A percentile compares a stretch with the other conserved stretches of the same genome.
Evolutionary conservation across 345 rosid species (phyloP).

Genomic region (Aethionema arabicum): DNA sequence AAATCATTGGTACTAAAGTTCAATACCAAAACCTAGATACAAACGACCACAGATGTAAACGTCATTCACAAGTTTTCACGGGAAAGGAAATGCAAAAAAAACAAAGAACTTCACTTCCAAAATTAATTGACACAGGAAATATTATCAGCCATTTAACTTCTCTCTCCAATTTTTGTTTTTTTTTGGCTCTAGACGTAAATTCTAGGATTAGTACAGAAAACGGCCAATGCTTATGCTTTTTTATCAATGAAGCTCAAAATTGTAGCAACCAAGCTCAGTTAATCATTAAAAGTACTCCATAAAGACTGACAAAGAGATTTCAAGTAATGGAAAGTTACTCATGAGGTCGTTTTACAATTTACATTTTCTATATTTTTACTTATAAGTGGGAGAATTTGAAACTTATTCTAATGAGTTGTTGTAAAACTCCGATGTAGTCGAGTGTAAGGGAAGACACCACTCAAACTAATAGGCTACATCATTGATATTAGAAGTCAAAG

Average conservation of each 20-base stretch:
- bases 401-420: conserved; percentile 4
- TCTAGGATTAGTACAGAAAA: conserved; percentile 6
- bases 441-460: conserved; percentile 13
- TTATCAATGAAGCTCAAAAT: conserved; percentile 22
- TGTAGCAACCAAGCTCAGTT: conserved; percentile 18
- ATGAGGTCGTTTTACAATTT: not conserved
- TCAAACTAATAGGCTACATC: conserved; percentile 20
- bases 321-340: conserved; percentile 20
- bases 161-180: conserved; percentile 10
- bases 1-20: not conserved
- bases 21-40: conserved; percentile 53
- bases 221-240: conserved; percentile 13
- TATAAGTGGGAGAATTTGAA: conserved; percentile 9
- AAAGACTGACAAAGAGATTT: conserved; percentile 12
- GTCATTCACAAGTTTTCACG: conserved; percentile 19
- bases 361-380: not conserved
- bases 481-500: conserved; percentile 16
- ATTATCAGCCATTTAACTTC: conserved; percentile 11
- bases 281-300: conserved; percentile 15
- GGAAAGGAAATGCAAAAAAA: not conserved
- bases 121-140: conserved; percentile 4
- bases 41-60: conserved; percentile 24
- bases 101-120: conserved; percentile 11
- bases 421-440: not conserved
- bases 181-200: conserved; percentile 5